These are phyloP conservation scores for Colletotrichum paranaense DNA, from an alignment of 2,329 filamentous ascomycete genomes.

Conservation along the genomic window DNA sequence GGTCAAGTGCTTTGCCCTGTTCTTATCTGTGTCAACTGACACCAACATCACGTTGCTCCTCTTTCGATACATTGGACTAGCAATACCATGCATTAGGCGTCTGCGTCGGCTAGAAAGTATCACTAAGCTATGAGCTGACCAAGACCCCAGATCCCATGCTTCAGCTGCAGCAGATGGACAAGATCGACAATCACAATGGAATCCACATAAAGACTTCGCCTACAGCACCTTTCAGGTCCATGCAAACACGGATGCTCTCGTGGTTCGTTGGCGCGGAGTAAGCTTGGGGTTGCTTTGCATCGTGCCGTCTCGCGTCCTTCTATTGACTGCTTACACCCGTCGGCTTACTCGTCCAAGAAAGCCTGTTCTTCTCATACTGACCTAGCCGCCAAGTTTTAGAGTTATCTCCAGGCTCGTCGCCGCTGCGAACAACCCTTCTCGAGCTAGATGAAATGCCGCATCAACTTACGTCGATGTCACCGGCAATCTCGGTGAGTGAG, in stretches of 20 bases:
- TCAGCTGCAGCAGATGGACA: background rate
- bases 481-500: conserved; percentile 20
- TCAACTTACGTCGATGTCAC: background rate
- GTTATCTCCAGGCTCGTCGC: background rate
- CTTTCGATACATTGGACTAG: background rate
- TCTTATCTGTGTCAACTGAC: background rate
- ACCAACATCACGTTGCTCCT: background rate
- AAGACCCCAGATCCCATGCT: background rate
- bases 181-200: background rate
- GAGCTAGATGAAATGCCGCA: background rate
- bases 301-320: background rate
- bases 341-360: background rate
- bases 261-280: background rate
- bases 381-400: background rate
- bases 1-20: background rate
- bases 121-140: background rate
- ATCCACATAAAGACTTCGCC: background rate
- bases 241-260: background rate
- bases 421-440: background rate
- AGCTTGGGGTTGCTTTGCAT: background rate
- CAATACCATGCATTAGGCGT: background rate
- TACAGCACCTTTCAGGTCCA: background rate
- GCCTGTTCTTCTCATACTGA: background rate
- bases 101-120: background rate
- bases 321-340: background rate